Evolutionary conservation across 768 basidiomycete species (phyloP).

Genomic region (Collybia nuda): DNA sequence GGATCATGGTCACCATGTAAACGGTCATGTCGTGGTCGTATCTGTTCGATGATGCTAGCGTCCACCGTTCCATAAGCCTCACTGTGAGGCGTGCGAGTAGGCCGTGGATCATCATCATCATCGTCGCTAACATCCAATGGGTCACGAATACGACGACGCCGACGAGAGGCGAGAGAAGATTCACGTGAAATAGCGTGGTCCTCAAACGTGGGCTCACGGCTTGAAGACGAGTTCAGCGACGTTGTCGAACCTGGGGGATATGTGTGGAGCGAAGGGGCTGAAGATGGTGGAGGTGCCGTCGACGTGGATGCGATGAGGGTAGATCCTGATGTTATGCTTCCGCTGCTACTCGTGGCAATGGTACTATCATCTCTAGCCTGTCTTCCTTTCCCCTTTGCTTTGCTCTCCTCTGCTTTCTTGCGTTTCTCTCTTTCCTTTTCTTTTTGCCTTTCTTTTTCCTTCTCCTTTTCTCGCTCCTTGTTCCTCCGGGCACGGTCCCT

Average conservation of each 20-base stretch:
- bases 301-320: constrained; percentile 6
- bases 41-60: constrained; percentile 48
- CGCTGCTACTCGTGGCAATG: constrained; percentile 25
- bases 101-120: constrained; percentile 31
- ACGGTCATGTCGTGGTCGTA: constrained; percentile 31
- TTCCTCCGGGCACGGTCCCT: constrained; percentile 26
- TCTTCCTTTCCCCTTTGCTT: constrained; percentile 20
- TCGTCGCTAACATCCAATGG: constrained; percentile 29
- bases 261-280: constrained; percentile 19
- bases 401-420: constrained; percentile 26
- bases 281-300: constrained; percentile 13
- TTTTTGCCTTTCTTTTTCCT: constrained; percentile 9
- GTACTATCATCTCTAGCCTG: constrained; percentile 19
- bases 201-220: constrained; percentile 3
- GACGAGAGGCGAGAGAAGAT: constrained; percentile 17
- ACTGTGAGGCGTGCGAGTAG: constrained; percentile 56
- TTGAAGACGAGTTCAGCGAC: constrained; percentile 2
- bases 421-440: constrained; percentile 23
- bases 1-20: constrained; percentile 19
- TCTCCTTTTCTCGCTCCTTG: constrained; percentile 18
- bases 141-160: constrained; percentile 28
- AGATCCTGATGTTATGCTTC: constrained; percentile 16
- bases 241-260: constrained; percentile 11
- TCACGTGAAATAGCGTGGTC: constrained; percentile 13
- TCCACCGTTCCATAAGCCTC: constrained; percentile 64